phyloP scores from a whole-genome alignment of 2,329 filamentous ascomycete genomes.

The Lecanosticta acicola region DNA sequence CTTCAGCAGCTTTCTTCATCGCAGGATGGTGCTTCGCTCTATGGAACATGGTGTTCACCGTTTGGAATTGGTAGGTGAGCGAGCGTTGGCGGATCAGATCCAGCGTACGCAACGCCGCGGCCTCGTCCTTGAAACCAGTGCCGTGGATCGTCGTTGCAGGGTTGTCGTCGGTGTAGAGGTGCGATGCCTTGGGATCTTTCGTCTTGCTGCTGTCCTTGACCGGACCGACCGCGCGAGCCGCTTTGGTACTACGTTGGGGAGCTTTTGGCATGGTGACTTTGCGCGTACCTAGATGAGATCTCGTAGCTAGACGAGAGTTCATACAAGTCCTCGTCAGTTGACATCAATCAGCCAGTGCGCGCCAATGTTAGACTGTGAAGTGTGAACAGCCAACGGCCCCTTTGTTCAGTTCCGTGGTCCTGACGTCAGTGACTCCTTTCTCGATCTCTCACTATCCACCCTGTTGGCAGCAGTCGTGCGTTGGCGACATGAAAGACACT shows the following conservation, averaged over 20 bases:
- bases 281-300: too few species aligned
- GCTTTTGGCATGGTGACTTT: conserved; percentile 18
- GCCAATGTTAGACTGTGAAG: too few species aligned
- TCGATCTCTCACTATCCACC: too few species aligned
- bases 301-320: too few species aligned
- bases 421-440: too few species aligned
- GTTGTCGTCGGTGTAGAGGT: conserved; percentile 34
- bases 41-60: conserved; percentile 31
- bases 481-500: too few species aligned
- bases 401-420: too few species aligned
- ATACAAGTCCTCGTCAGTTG: too few species aligned
- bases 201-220: conserved; percentile 7
- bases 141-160: conserved; percentile 30
- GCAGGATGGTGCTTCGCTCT: conserved; percentile 27
- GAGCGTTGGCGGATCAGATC: conserved; percentile 27
- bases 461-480: too few species aligned
- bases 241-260: conserved; percentile 6
- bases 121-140: conserved; percentile 31
- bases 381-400: too few species aligned
- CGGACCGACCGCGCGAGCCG: conserved; percentile 6
- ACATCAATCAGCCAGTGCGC: too few species aligned
- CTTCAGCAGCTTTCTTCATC: conserved; percentile 22
- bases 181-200: conserved; percentile 25
- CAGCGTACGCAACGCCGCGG: conserved; percentile 24
- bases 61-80: conserved; percentile 32